phyloP scores from a whole-genome alignment of 768 basidiomycete genomes.

The Naganishia antarctica region DNA sequence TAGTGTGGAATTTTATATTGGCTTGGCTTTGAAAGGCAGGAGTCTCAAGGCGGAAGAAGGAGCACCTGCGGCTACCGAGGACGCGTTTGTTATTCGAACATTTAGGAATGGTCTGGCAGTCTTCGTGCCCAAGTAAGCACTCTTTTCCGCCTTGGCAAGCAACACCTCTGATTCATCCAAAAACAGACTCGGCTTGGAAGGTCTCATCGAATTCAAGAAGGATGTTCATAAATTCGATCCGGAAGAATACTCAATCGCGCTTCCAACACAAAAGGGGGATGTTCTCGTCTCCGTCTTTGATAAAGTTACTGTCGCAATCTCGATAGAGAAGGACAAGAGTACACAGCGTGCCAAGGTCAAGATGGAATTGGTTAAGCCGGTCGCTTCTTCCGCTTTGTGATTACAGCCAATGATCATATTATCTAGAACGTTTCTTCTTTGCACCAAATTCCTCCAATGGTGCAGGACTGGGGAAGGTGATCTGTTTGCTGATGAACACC shows the following conservation, averaged over 20 bases:
- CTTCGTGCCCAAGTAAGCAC: slow-evolving; percentile 80
- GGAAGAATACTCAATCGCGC: slow-evolving; percentile 76
- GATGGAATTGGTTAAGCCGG: slow-evolving; percentile 44
- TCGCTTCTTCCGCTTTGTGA: slow-evolving; percentile 38
- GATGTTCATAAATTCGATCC: slow-evolving; percentile 81
- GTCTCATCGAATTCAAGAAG: slow-evolving; percentile 82
- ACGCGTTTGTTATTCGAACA: slow-evolving; percentile 68
- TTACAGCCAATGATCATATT: neutral
- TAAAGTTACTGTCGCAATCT: slow-evolving; percentile 82
- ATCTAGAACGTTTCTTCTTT: slow-evolving; percentile 9
- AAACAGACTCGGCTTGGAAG: slow-evolving; percentile 81
- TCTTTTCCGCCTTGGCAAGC: neutral
- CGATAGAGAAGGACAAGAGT: slow-evolving; percentile 90
- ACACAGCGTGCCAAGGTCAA: slow-evolving; percentile 85
- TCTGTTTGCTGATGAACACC: slow-evolving; percentile 8
- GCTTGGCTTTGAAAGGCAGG: slow-evolving; percentile 71
- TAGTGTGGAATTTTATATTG: slow-evolving; percentile 95
- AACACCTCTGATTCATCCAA: neutral
- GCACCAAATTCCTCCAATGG: slow-evolving; percentile 3
- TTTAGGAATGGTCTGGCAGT: slow-evolving; percentile 96
- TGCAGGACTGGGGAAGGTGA: slow-evolving; percentile 1
- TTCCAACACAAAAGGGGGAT: slow-evolving; percentile 54
- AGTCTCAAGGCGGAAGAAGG: slow-evolving; percentile 46
- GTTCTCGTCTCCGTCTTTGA: slow-evolving; percentile 82
- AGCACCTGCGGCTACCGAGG: slow-evolving; percentile 34